These are phyloP conservation scores for Talaromyces sp. DNA, from an alignment of 2,329 filamentous ascomycete genomes.

Conservation along the genomic window DNA sequence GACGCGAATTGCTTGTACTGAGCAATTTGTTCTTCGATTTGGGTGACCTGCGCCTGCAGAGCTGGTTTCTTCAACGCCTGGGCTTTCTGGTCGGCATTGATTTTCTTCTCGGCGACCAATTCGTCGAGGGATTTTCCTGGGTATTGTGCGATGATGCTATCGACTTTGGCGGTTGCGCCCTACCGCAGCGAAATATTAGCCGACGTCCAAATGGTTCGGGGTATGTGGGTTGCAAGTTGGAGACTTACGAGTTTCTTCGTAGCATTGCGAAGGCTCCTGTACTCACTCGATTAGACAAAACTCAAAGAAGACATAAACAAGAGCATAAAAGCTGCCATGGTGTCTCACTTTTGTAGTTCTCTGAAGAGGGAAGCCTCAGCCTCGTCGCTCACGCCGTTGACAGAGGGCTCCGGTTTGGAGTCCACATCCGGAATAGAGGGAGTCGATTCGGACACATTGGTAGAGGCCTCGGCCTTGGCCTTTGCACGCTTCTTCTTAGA, in stretches of 20 bases:
- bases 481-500: conserved; percentile 59
- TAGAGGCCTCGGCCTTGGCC: conserved; percentile 41
- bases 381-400: conserved; percentile 47
- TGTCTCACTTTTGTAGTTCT: conserved; percentile 78
- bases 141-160: conserved; percentile 56
- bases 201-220: conserved; percentile 10
- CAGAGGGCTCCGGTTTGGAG: conserved; percentile 30
- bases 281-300: neutral
- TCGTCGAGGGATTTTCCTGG: conserved; percentile 56
- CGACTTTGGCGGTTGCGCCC: conserved; percentile 56
- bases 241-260: conserved; percentile 85
- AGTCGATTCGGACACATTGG: conserved; percentile 31
- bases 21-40: conserved; percentile 56
- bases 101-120: conserved; percentile 57
- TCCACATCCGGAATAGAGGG: conserved; percentile 21
- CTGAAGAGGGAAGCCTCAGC: conserved; percentile 75
- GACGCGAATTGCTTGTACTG: conserved; percentile 57
- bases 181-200: conserved; percentile 21
- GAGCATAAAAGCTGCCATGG: neutral
- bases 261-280: conserved; percentile 81
- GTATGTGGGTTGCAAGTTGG: neutral
- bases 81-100: conserved; percentile 61
- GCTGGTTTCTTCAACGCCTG: conserved; percentile 58
- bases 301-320: neutral
- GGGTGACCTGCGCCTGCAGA: conserved; percentile 51